Percentiles rank a stretch among this genome's conserved stretches.
Conservation (phyloP, 2,329 filamentous ascomycete genomes). For the Escovopsis sp. region DNA sequence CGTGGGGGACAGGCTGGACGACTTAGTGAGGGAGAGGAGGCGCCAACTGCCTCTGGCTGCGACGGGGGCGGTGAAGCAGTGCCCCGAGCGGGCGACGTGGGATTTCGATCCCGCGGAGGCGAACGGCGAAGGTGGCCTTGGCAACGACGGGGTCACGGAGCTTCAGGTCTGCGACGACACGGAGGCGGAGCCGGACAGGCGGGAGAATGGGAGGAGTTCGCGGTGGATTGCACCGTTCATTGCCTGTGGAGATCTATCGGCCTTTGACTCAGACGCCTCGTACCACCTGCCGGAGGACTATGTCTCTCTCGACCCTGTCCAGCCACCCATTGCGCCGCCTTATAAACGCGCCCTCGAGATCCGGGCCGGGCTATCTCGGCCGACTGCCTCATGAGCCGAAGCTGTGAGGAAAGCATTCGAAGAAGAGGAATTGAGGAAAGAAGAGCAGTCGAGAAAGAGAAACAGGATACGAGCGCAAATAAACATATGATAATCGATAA, state of each 20-base stretch:
- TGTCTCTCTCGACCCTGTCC: constrained; percentile 77
- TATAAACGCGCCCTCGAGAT: constrained; percentile 86
- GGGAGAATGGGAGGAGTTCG: constrained; percentile 15
- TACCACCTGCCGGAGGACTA: constrained; percentile 79
- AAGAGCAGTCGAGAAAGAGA: too few relatives aligned
- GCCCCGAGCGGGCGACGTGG: constrained; percentile 29
- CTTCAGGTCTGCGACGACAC: constrained; percentile 31
- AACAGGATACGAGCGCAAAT: too few relatives aligned
- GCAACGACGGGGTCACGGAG: constrained; percentile 26
- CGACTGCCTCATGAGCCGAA: constrained; percentile 3
- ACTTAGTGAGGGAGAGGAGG: constrained; percentile 31
- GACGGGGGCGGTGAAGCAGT: constrained; percentile 28
- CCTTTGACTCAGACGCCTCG: constrained; percentile 90
- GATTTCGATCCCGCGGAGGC: constrained; percentile 11
- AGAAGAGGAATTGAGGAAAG: neutral
- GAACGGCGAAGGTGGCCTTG: neutral
- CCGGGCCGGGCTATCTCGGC: constrained; percentile 14
- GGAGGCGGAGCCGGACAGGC: constrained; percentile 6
- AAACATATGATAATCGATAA: too few relatives aligned
- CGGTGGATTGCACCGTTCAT: constrained; percentile 92
- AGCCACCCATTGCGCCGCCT: constrained; percentile 88
- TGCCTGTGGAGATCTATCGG: constrained; percentile 89
- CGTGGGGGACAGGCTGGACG: constrained; percentile 38
- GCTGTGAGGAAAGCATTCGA: constrained; percentile 2
- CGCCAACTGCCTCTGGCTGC: constrained; percentile 25